Evolutionary conservation across 306 rosid genomes (phyloP).

Genomic region (Neltuma alba): DNA sequence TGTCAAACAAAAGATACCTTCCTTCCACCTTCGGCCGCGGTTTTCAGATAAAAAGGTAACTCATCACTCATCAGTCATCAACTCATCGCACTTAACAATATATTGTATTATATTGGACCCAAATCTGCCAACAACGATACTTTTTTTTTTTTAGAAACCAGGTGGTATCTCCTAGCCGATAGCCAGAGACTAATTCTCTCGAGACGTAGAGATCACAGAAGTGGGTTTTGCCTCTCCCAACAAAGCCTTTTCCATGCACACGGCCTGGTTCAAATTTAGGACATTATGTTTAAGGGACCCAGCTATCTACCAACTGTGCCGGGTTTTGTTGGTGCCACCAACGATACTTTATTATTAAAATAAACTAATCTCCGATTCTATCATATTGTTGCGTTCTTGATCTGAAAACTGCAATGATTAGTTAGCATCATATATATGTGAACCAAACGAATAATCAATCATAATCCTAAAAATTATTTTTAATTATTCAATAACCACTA

Average conservation of each 20-base stretch:
- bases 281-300: too few relatives aligned
- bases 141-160: too few relatives aligned
- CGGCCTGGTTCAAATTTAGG: too few relatives aligned
- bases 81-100: background rate
- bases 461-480: background rate
- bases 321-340: too few relatives aligned
- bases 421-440: background rate
- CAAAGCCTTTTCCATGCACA: too few relatives aligned
- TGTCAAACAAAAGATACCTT: conserved; percentile 3
- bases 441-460: background rate
- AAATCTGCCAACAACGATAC: too few relatives aligned
- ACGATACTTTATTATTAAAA: background rate
- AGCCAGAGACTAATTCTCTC: too few relatives aligned
- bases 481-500: background rate
- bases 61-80: too few relatives aligned
- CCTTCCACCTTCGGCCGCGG: conserved; percentile 18
- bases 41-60: background rate
- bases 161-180: too few relatives aligned
- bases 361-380: background rate
- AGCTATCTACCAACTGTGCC: too few relatives aligned
- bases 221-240: too few relatives aligned
- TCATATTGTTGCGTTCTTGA: background rate
- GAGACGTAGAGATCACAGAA: too few relatives aligned
- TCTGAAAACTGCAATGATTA: background rate
- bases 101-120: background rate